These are phyloP conservation scores for Mitragyna speciosa DNA, from an alignment of 257 asterid species.

Conservation along the genomic window DNA sequence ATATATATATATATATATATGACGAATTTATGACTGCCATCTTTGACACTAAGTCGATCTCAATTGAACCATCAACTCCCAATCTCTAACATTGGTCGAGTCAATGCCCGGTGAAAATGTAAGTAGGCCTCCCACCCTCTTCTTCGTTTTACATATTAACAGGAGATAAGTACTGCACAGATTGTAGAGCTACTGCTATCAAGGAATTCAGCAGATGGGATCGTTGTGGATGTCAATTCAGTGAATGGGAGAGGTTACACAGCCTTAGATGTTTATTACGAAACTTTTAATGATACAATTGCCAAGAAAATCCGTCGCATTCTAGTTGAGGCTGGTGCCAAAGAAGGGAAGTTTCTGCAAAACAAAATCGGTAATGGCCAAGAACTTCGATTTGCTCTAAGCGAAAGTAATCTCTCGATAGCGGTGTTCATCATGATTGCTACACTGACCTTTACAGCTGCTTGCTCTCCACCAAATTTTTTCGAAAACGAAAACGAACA, in stretches of 20 bases:
- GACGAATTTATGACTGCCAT: too few species aligned
- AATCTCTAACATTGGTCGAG: too few species aligned
- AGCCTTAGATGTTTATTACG: not conserved
- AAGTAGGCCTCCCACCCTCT: not conserved
- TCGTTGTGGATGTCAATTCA: not conserved
- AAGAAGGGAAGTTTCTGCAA: not conserved
- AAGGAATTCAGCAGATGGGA: not conserved
- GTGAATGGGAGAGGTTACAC: not conserved
- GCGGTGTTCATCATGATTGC: not conserved
- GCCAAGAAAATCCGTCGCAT: not conserved
- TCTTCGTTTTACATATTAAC: not conserved
- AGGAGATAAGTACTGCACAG: not conserved
- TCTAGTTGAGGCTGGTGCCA: not conserved
- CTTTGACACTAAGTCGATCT: too few species aligned
- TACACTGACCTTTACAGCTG: not conserved
- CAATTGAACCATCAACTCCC: too few species aligned
- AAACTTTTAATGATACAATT: not conserved
- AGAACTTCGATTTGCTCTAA: not conserved
- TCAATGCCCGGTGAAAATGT: too few species aligned
- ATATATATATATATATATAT: too few species aligned
- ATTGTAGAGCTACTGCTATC: not conserved
- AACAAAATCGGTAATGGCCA: too few species aligned
- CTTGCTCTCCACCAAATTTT: not conserved
- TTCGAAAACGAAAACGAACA: not conserved
- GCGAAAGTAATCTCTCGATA: not conserved